phyloP scores from a whole-genome alignment of 2,329 filamentous ascomycete genomes.

The Ceratocystis diversiconidia region DNA sequence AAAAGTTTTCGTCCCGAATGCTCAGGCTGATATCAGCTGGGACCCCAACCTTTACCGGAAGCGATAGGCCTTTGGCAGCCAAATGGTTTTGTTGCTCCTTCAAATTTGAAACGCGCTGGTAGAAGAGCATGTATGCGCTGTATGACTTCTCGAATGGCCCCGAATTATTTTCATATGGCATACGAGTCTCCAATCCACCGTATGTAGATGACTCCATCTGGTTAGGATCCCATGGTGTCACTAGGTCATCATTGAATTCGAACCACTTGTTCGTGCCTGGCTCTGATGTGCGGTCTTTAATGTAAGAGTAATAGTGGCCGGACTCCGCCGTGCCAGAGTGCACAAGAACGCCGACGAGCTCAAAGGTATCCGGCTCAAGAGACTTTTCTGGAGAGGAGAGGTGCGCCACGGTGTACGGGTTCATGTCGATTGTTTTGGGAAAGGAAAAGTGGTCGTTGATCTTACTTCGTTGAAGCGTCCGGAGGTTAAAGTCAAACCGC shows the following conservation, averaged over 20 bases:
- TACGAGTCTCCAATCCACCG: slow-evolving; percentile 50
- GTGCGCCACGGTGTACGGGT: slow-evolving; percentile 76
- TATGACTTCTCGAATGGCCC: slow-evolving; percentile 51
- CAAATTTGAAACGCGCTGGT: slow-evolving; percentile 63
- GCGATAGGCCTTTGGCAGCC: slow-evolving; percentile 15
- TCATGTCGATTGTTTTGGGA: slow-evolving; percentile 69
- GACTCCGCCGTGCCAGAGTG: slow-evolving; percentile 87
- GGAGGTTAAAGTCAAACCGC: slow-evolving; percentile 68
- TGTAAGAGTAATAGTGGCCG: slow-evolving; percentile 94
- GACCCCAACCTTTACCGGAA: slow-evolving; percentile 32
- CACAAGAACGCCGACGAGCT: slow-evolving; percentile 87
- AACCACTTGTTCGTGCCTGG: slow-evolving; percentile 50
- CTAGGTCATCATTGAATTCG: slow-evolving; percentile 86
- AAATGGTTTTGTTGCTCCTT: slow-evolving; percentile 28
- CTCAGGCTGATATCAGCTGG: slow-evolving; percentile 36
- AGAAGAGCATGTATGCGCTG: slow-evolving; percentile 97
- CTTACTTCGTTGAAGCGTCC: slow-evolving; percentile 68
- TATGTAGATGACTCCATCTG: slow-evolving; percentile 66
- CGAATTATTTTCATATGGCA: slow-evolving; percentile 32
- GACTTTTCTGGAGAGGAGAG: slow-evolving; percentile 48
- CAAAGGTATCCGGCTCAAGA: slow-evolving; percentile 60
- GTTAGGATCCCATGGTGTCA: slow-evolving; percentile 58
- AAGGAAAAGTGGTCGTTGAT: slow-evolving; percentile 94
- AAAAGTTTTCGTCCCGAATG: slow-evolving; percentile 58
- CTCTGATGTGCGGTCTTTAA: slow-evolving; percentile 58